phyloP scores from a whole-genome alignment of 441 rosid species.

The Gossypium davidsonii region DNA sequence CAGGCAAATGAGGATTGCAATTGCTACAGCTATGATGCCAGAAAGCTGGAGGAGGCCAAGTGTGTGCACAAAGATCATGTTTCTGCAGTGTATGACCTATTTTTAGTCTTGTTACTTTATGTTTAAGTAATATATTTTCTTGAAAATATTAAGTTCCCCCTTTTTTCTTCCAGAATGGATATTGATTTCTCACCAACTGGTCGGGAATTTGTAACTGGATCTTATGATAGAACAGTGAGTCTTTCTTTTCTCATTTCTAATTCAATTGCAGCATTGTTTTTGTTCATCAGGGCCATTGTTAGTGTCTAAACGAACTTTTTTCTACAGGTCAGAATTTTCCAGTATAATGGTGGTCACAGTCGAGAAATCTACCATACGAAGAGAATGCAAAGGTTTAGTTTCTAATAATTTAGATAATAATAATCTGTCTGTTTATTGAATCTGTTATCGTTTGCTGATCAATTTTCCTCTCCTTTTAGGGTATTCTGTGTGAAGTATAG shows the following conservation, averaged over 20 bases:
- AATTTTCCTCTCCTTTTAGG: constrained; percentile 30
- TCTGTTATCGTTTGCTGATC: constrained; percentile 5
- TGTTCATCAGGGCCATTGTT: neutral
- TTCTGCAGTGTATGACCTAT: constrained; percentile 75
- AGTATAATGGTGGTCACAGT: constrained; percentile 84
- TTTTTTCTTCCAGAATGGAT: constrained; percentile 62
- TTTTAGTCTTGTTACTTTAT: neutral
- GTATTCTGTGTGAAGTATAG: constrained; percentile 88
- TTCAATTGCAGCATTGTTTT: neutral
- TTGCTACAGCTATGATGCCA: constrained; percentile 84
- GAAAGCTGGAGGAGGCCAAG: constrained; percentile 82
- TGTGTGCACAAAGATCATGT: constrained; percentile 96
- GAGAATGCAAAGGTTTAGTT: constrained; percentile 89
- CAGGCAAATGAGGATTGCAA: constrained; percentile 97
- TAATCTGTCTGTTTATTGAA: neutral
- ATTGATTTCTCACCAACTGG: constrained; percentile 96
- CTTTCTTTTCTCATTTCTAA: neutral
- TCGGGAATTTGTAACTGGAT: constrained; percentile 93
- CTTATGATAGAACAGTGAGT: constrained; percentile 90
- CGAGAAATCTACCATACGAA: constrained; percentile 87
- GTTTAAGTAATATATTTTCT: neutral
- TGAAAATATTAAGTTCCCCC: neutral
- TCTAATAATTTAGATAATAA: neutral
- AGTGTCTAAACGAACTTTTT: constrained; percentile 2
- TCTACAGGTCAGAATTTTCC: constrained; percentile 75